phyloP scores from a whole-genome alignment of 345 rosid genomes.

The Excoecaria cochinchinensis region DNA sequence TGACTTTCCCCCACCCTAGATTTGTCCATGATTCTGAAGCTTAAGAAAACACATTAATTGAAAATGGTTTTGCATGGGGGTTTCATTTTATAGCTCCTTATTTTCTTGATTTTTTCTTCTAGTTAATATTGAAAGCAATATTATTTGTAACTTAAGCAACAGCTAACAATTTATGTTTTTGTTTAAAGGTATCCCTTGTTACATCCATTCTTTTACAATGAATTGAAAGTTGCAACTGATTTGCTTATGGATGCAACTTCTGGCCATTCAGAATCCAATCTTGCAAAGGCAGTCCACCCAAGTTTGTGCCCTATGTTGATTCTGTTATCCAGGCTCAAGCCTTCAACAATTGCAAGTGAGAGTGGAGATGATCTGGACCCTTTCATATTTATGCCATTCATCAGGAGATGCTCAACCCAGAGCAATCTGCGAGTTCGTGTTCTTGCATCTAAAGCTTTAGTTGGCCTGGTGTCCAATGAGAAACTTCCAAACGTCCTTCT shows the following conservation, averaged over 20 bases:
- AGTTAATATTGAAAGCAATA: neutral
- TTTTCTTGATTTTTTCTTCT: slow-evolving; percentile 4
- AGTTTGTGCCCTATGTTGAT: slow-evolving; percentile 93
- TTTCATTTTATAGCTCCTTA: neutral
- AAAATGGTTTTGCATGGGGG: neutral
- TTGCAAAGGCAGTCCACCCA: slow-evolving; percentile 76
- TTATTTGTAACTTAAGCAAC: slow-evolving; percentile 14
- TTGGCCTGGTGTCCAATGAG: slow-evolving; percentile 89
- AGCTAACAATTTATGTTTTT: slow-evolving; percentile 22
- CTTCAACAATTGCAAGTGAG: slow-evolving; percentile 85
- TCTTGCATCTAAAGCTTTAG: slow-evolving; percentile 91
- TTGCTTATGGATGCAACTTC: slow-evolving; percentile 47
- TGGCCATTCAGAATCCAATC: slow-evolving; percentile 55
- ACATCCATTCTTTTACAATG: slow-evolving; percentile 76
- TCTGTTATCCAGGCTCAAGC: slow-evolving; percentile 92
- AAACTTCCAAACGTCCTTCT: slow-evolving; percentile 60
- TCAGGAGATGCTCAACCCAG: slow-evolving; percentile 87
- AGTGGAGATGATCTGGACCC: slow-evolving; percentile 90
- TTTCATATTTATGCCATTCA: slow-evolving; percentile 85
- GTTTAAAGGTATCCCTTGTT: slow-evolving; percentile 73
- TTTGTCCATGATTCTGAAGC: neutral
- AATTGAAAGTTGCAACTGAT: slow-evolving; percentile 75
- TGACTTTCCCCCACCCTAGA: too few relatives aligned
- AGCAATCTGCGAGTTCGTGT: slow-evolving; percentile 80
- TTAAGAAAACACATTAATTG: neutral